Evolutionary conservation across 768 basidiomycete genomes (phyloP), one percentile per base, ranked within the genome.

Genomic region (Trametes villosa): DNA sequence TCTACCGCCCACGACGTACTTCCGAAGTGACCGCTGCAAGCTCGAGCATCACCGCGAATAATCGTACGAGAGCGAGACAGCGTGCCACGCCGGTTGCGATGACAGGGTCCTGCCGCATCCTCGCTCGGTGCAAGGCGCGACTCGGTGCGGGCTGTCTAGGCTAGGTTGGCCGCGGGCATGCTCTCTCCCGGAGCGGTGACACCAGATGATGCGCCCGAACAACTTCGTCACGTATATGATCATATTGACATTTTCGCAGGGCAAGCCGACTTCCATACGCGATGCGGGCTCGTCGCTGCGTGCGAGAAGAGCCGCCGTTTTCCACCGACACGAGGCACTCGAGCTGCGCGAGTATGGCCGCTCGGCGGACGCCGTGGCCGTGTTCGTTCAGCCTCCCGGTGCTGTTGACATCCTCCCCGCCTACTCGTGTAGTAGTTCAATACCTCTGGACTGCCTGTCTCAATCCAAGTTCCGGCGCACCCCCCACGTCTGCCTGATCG

Each of bases 181-280:
- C 56, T 36, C 56, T 50, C 47, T 49, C 29, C 47, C 47, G 56
- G 47, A 22, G 47, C 11, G 36, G 40, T 50, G 56, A 48, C 38
- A 50, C 15, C 20, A 22, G 56, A 47, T 57, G 56, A 57, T 31
- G 56, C 56, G 33, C 38, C 5, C 29, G 29, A 31, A 36, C n/a
- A 15, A 9, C 56, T 41, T 57, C 55, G 45, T 48, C 55, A 48
- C 55, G 30, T 27, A 57, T 57, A 57, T 57, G 56, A 57, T 57
- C 56, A 57, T 49, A 57, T 57, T 57, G 56, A 31, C n/a, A 5
- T 29, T 13, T 26, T 17, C 1, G 31, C 24, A 11, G 24, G 29
- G 47, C 18, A 30, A 20, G 47, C 18, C 20, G 22, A 15, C 22
- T 57, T 30, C 56, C 40, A 2, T 36, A 48, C 22, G 7, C 24